Base-by-base conservation (phyloP, 148 eudicot species). In the Linanthus parryae region DNA sequence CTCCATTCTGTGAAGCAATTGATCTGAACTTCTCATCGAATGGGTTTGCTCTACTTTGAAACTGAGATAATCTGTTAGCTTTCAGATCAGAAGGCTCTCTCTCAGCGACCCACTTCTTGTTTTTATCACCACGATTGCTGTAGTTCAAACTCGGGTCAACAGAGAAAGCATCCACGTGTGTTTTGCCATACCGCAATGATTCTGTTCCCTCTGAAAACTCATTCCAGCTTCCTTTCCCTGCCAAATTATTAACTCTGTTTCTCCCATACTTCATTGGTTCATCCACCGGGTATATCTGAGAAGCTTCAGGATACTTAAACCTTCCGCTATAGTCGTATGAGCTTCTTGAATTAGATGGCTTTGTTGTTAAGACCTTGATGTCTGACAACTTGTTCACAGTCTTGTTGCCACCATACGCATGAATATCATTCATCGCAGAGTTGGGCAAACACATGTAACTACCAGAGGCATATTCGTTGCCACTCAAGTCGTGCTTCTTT, bases 361-460 rank as follows among this genome's bases (percentile, higher is more conserved):
- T 84, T 43, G 99, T 61, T 39, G 91, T 87, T 54, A 88, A 68
- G 31, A 88, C 66, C 60, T 68, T 73, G 40, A 88, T 87, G 54
- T 88, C 99, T 0, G 99, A 88, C 56, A 92, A 59, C 65, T 88
- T 77, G 67, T 82, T 82, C 41, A 92, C 84, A 48, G 68, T 70
- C 65, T 65, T 51, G 35, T 73, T 84, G 53, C 77, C 55, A 52
- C 80, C 76, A 57, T 67, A 74, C 36, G 69, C 68, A 55, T 63
- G 54, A 11, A 53, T 28, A 48, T 76, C 83, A 59, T 56, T 54
- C 54, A 65, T 69, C 8, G 35, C 31, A 36, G 78, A 62, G 23
- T 45, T 56, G 48, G 72, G 75, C 25, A 64, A 45, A 59, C 53
- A 66, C 54, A 64, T 63, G 43, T 69, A 73, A 65, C 59, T 62